These are phyloP conservation scores for Hyaloscypha bicolor DNA, from an alignment of 495 filamentous ascomycete species.

Conservation along the genomic window DNA sequence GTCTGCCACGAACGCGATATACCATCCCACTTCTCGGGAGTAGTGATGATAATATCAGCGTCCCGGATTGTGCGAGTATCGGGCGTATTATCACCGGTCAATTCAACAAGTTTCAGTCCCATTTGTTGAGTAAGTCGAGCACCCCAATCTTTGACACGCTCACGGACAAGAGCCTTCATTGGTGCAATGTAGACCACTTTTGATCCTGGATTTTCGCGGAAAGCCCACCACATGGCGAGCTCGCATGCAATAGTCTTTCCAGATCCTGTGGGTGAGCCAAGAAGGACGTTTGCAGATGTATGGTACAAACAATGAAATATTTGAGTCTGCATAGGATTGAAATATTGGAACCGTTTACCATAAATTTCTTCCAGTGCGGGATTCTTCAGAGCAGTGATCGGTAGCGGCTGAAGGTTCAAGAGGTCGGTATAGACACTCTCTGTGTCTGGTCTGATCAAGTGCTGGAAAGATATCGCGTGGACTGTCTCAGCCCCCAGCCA, in stretches of 20 bases:
- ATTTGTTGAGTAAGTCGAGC: slow-evolving; percentile 80
- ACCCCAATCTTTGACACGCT: slow-evolving; percentile 95
- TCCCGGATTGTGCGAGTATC: slow-evolving; percentile 93
- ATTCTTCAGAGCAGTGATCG: slow-evolving; percentile 86
- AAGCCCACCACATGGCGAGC: slow-evolving; percentile 99
- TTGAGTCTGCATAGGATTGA: slow-evolving; percentile 99
- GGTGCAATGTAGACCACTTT: slow-evolving; percentile 99
- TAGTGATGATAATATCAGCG: slow-evolving; percentile 98
- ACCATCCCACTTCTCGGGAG: slow-evolving; percentile 99
- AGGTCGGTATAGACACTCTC: slow-evolving; percentile 97
- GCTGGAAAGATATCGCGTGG: slow-evolving; percentile 92
- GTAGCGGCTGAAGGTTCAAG: slow-evolving; percentile 87
- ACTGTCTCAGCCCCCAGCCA: slow-evolving; percentile 99
- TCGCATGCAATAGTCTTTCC: slow-evolving; percentile 97
- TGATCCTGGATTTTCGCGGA: slow-evolving; percentile 90
- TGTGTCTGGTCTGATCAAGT: slow-evolving; percentile 95
- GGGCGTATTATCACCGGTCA: slow-evolving; percentile 98
- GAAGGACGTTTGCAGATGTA: slow-evolving; percentile 84
- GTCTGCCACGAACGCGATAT: slow-evolving; percentile 98
- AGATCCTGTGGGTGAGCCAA: slow-evolving; percentile 96
- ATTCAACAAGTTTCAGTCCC: slow-evolving; percentile 88
- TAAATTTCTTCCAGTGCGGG: slow-evolving; percentile 86
- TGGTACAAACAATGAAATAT: slow-evolving; percentile 96
- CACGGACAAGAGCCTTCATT: slow-evolving; percentile 97
- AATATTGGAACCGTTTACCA: slow-evolving; percentile 83